Percentiles rank a stretch among this genome's conserved stretches.
Conservation (phyloP, 306 rosid genomes). For the Casuarina equisetifolia region DNA sequence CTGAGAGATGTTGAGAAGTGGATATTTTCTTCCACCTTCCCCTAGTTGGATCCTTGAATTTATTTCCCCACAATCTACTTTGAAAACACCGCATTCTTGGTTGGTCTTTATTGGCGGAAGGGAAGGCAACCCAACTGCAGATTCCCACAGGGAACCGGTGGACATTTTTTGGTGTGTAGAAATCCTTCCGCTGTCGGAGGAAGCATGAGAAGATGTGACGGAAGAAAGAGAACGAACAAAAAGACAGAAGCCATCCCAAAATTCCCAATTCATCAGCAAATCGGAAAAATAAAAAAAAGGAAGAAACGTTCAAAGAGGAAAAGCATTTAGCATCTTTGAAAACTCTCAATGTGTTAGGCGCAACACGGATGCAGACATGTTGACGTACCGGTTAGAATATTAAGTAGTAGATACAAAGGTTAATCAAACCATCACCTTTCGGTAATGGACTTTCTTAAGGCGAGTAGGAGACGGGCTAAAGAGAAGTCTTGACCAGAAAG, state of each 20-base stretch:
- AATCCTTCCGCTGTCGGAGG: neutral
- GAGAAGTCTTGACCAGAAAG: neutral
- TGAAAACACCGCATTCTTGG: neutral
- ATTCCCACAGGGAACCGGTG: constrained; percentile 10
- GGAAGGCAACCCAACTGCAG: neutral
- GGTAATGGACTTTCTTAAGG: neutral
- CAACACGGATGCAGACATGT: no score
- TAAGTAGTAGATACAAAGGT: neutral
- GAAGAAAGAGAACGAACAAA: neutral
- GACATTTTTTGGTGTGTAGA: neutral
- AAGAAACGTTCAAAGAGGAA: neutral
- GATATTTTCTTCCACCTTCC: neutral
- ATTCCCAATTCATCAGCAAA: neutral
- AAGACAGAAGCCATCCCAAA: neutral
- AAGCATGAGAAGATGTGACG: neutral
- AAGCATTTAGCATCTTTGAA: neutral
- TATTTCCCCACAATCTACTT: neutral
- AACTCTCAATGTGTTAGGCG: neutral
- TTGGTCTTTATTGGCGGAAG: neutral
- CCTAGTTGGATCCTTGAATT: neutral
- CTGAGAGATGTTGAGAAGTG: neutral
- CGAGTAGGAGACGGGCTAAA: constrained; percentile 17
- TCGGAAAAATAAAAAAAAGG: no score
- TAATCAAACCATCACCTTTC: no score
- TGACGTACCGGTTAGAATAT: no score